Percentiles rank a stretch among this genome's conserved stretches.
phyloP scores from a whole-genome alignment of 805 yeast species.

The Wickerhamiella alocasiicola region DNA sequence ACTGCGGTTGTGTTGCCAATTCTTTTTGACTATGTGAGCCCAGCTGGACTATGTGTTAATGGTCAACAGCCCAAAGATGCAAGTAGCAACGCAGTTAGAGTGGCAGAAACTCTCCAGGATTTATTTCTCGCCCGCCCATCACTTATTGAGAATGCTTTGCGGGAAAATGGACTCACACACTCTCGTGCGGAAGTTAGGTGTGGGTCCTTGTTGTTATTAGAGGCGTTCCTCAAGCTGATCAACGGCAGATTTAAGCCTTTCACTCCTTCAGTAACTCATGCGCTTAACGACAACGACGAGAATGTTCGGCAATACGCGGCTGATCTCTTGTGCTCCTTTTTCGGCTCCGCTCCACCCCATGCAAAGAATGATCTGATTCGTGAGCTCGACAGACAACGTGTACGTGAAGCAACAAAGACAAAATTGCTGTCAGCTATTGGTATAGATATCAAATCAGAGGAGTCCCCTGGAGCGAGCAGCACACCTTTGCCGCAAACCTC shows the following conservation, averaged over 20 bases:
- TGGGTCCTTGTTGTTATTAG: conserved; percentile 21
- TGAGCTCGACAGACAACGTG: conserved; percentile 29
- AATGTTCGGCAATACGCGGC: conserved; percentile 21
- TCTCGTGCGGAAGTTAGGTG: conserved; percentile 18
- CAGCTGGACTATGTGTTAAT: conserved; percentile 4
- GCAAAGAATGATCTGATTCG: conserved; percentile 37
- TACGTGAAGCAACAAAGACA: not conserved
- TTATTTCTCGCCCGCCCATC: conserved; percentile 30
- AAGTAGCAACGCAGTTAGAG: conserved; percentile 10
- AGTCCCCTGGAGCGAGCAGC: not conserved
- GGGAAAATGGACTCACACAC: conserved; percentile 25
- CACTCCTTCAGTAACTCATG: conserved; percentile 25
- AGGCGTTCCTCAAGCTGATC: conserved; percentile 21
- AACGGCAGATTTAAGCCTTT: conserved; percentile 24
- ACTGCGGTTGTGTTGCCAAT: conserved; percentile 27
- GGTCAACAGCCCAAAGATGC: not conserved
- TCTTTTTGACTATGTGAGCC: conserved; percentile 22
- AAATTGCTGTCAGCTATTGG: not conserved
- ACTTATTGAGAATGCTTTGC: conserved; percentile 26
- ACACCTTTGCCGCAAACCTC: conserved; percentile 9
- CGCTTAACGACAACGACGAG: conserved; percentile 22
- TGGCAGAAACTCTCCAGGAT: conserved; percentile 24
- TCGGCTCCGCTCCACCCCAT: conserved; percentile 28
- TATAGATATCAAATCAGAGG: not conserved
- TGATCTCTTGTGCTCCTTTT: conserved; percentile 29